Evolutionary conservation across 495 filamentous ascomycete genomes (phyloP).

Genomic region (Podospora anserina): DNA sequence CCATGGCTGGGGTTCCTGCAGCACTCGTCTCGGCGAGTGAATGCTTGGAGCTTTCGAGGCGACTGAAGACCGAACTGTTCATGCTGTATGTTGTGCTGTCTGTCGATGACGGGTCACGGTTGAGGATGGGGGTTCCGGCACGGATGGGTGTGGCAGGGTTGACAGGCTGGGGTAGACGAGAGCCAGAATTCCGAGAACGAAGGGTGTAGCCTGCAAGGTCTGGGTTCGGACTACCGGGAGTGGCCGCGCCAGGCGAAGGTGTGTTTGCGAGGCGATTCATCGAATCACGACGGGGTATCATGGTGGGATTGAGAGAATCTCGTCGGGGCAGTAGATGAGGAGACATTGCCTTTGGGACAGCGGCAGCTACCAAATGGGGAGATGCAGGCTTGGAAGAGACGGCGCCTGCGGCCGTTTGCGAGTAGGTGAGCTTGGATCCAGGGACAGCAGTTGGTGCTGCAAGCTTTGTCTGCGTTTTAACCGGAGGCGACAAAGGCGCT

Average conservation of each 20-base stretch:
- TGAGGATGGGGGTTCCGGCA: slow-evolving; percentile 27
- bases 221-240: slow-evolving; percentile 21
- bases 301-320: slow-evolving; percentile 4
- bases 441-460: slow-evolving; percentile 13
- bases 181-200: slow-evolving; percentile 31
- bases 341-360: slow-evolving; percentile 1
- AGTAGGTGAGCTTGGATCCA: slow-evolving; percentile 23
- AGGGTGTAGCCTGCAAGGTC: slow-evolving; percentile 24
- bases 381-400: background rate
- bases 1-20: slow-evolving; percentile 24
- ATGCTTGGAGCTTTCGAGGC: slow-evolving; percentile 24
- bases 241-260: slow-evolving; percentile 7
- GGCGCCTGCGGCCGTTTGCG: background rate
- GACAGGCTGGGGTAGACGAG: slow-evolving; percentile 29
- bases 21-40: slow-evolving; percentile 27
- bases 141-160: slow-evolving; percentile 33
- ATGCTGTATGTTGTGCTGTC: slow-evolving; percentile 38
- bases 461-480: background rate
- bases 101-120: slow-evolving; percentile 33
- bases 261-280: slow-evolving; percentile 12
- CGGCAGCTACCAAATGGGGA: slow-evolving; percentile 16
- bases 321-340: background rate
- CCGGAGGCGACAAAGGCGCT: slow-evolving; percentile 5
- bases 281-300: slow-evolving; percentile 16
- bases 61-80: slow-evolving; percentile 33